A percentile compares a stretch with the other conserved stretches of the same genome.
Evolutionary conservation across 2,329 filamentous ascomycete species (phyloP).

Genomic region (Exserohilum rostratum): DNA sequence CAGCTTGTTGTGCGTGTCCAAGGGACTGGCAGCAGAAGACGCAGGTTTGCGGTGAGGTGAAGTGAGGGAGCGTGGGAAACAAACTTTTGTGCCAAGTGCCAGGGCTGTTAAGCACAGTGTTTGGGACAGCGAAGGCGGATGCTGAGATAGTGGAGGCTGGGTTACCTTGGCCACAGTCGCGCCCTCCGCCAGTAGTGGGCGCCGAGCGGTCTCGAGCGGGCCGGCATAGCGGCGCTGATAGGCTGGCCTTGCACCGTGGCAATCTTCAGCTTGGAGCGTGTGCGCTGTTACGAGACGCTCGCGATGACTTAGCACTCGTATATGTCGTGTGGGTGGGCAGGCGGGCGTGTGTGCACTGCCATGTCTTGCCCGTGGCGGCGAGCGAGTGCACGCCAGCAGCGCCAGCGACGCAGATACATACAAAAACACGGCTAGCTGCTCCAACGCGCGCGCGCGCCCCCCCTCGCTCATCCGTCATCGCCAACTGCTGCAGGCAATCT

Average conservation of each 20-base stretch:
- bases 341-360: constrained; percentile 15
- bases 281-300: constrained; percentile 11
- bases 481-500: too few species aligned
- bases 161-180: constrained; percentile 1
- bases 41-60: too few species aligned
- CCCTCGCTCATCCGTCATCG: too few species aligned
- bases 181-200: neutral
- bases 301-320: constrained; percentile 14
- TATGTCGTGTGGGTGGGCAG: too few species aligned
- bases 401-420: too few species aligned
- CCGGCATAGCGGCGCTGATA: constrained; percentile 15
- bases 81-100: neutral
- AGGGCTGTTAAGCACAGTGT: neutral
- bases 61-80: neutral
- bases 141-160: neutral
- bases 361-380: neutral
- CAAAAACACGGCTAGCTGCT: too few species aligned
- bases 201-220: constrained; percentile 17
- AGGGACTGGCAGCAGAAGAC: too few species aligned
- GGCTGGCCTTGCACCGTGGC: constrained; percentile 22
- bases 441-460: too few species aligned
- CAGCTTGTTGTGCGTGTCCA: too few species aligned
- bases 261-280: constrained; percentile 33
- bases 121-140: neutral
- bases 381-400: neutral